These are phyloP conservation scores for Daedaleopsis nitida DNA, from an alignment of 768 basidiomycete genomes.

Conservation along the genomic window DNA sequence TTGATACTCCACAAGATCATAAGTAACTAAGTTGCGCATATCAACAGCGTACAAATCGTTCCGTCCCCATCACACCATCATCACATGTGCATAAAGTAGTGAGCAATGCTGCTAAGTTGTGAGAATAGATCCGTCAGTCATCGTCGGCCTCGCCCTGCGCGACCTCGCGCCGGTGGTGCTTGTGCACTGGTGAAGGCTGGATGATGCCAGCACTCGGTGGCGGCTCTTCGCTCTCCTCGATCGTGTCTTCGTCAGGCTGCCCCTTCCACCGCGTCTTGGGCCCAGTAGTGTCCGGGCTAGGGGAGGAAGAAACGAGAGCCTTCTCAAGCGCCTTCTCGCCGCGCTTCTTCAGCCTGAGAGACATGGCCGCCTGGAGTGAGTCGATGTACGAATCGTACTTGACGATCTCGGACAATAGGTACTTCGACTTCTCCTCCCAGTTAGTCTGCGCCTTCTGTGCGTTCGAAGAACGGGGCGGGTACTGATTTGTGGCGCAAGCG, in stretches of 20 bases:
- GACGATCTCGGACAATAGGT: slow-evolving; percentile 87
- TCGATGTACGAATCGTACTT: slow-evolving; percentile 97
- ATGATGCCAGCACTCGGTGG: slow-evolving; percentile 29
- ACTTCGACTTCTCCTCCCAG: slow-evolving; percentile 92
- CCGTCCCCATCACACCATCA: slow-evolving; percentile 7
- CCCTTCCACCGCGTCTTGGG: slow-evolving; percentile 42
- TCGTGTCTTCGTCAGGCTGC: slow-evolving; percentile 45
- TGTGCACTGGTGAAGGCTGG: slow-evolving; percentile 21
- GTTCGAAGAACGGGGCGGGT: slow-evolving; percentile 74
- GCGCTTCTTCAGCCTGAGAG: slow-evolving; percentile 81
- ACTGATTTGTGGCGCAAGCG: slow-evolving; percentile 48
- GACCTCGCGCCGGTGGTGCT: slow-evolving; percentile 48
- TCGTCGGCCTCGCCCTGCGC: slow-evolving; percentile 38
- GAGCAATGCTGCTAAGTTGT: background rate
- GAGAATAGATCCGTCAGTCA: background rate
- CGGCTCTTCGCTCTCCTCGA: slow-evolving; percentile 49
- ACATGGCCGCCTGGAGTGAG: slow-evolving; percentile 82
- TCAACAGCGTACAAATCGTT: slow-evolving; percentile 2
- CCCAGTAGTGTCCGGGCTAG: slow-evolving; percentile 27
- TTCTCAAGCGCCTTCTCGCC: slow-evolving; percentile 83
- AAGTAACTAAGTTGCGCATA: slow-evolving; percentile 3
- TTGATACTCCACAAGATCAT: slow-evolving; percentile 23
- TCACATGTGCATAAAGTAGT: slow-evolving; percentile 10
- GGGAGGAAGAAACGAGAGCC: slow-evolving; percentile 43
- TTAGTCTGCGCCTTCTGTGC: slow-evolving; percentile 79